Base-by-base conservation (phyloP, 2,329 filamentous ascomycete genomes). In the Phialemonium atrogriseum region DNA sequence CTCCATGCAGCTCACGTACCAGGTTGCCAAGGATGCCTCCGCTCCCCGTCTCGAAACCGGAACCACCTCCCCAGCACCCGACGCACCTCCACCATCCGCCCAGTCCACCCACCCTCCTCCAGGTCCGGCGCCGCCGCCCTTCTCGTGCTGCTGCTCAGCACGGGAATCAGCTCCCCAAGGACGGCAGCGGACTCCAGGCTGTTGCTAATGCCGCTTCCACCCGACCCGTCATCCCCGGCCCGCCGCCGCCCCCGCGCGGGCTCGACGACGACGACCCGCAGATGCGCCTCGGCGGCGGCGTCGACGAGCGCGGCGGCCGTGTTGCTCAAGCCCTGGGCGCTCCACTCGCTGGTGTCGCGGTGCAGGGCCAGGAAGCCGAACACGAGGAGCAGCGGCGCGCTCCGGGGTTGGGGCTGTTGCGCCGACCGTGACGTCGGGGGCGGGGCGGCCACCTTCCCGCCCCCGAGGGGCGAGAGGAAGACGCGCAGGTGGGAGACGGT, bases 401-500 rank as follows among this genome's bases (percentile, higher is more conserved):
- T 16, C n/a, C 17, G 13, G 13, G 25, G n/a, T 17, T 27, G 17
- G 10, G 6, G 25, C 12, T 15, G 15, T 4, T 13, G 13, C 39
- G 34, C 15, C 39, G 32, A 17, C 30, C 27, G 10, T 36, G 33
- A 18, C 30, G 15, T 16, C 34, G 10, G 29, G 11, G 13, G 25
- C 9, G 7, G 20, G 31, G 22, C 42, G 37, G 5, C n/a, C 24
- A 27, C 10, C 14, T 30, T 16, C 19, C 12, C 17, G 21, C 24
- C 24, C 17, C 33, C 30, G 28, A 39, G 6, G 10, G 62, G 60
- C 24, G 80, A 66, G 12, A 95, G 66, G 47, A 80, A 84, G 21
- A 84, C 84, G 33, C 85, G 79, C 6, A 94, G 70, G 52, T 84
- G 78, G 14, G 82, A 77, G 33, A 91, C 69, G 3, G 81, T 85